Evolutionary conservation across 2,329 filamentous ascomycete genomes (phyloP), one percentile per base, ranked within the genome.

Genomic region (Microdochium bolleyi): DNA sequence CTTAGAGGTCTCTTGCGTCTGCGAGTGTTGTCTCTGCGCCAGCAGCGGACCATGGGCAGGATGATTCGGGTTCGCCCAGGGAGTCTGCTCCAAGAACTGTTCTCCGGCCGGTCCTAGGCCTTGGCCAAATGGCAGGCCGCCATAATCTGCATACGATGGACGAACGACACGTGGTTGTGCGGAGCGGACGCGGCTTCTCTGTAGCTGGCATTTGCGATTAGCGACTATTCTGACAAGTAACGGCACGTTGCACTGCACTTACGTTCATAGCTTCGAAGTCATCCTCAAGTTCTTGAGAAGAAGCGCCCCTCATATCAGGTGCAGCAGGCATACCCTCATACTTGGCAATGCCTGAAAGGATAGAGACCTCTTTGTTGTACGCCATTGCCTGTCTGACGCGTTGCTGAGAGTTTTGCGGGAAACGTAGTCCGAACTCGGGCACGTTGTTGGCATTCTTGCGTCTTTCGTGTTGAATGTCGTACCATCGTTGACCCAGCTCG

Each of bases 271-370:
- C 87, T 66, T 88, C 85, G 57, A 97, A 75, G 70, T 99, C 94
- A 50, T 92, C 87, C 52, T 96, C 89, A 49, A 94, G 71, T 63
- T 96, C 90, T 11, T 80, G 75, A 22, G 79, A 70, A 37, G 86
- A 85, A 24, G 89, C 88, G 44, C 88, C 80, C 54, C 77, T 77
- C 70, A 99, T 86, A 32, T 88, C 79, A 21, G 94, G 94, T n/a
- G 92, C 94, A 30, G 92, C 92, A 34, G 94, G 94, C 70, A 99
- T 99, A 24, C 94, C 94, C 63, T 95, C 85, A 67, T 96, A 92
- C 71, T 96, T 97, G 34, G 92, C 92, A 51, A 97, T 79, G 37
- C 92, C 92, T 5, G 92, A 86, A 53, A 99, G 74, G 25, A 96
- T 83, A 0, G 92, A 95, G 3, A 99, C 92, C 67, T 99, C 94